phyloP scores from a whole-genome alignment of 768 basidiomycete species.

The Xerocomellus intermedius region DNA sequence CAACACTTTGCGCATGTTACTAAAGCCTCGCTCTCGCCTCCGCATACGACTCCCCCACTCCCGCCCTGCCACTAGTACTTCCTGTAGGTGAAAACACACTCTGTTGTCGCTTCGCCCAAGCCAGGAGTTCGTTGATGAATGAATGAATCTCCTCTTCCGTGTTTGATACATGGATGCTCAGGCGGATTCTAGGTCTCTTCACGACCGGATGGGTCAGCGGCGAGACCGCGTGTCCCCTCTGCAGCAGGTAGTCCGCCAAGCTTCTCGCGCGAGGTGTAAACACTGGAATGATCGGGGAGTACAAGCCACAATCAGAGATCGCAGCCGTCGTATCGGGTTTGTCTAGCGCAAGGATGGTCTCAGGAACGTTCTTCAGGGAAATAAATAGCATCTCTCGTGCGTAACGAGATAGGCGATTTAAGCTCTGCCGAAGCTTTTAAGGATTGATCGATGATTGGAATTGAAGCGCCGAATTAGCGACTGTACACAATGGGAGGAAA shows the following conservation, averaged over 20 bases:
- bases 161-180: constrained; percentile 18
- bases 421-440: constrained; percentile 14
- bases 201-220: constrained; percentile 15
- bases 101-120: constrained; percentile 10
- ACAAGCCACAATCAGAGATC: neutral
- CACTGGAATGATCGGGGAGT: constrained; percentile 23
- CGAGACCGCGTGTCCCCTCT: constrained; percentile 14
- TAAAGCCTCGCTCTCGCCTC: constrained; percentile 18
- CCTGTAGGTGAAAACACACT: neutral
- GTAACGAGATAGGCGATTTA: constrained; percentile 11
- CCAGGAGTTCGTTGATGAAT: constrained; percentile 5
- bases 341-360: constrained; percentile 3
- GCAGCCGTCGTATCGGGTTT: neutral
- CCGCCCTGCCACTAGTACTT: neutral
- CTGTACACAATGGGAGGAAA: neutral
- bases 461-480: neutral
- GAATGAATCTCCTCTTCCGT: constrained; percentile 18
- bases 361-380: constrained; percentile 5
- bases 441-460: neutral
- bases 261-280: constrained; percentile 10
- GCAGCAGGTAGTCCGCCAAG: constrained; percentile 13
- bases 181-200: constrained; percentile 14
- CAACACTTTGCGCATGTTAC: neutral
- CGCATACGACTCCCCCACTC: neutral
- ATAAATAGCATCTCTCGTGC: constrained; percentile 9